Evolutionary conservation across 2,329 filamentous ascomycete species (phyloP), one percentile per base, ranked within the genome.

Genomic region (Coniochaeta sp.): DNA sequence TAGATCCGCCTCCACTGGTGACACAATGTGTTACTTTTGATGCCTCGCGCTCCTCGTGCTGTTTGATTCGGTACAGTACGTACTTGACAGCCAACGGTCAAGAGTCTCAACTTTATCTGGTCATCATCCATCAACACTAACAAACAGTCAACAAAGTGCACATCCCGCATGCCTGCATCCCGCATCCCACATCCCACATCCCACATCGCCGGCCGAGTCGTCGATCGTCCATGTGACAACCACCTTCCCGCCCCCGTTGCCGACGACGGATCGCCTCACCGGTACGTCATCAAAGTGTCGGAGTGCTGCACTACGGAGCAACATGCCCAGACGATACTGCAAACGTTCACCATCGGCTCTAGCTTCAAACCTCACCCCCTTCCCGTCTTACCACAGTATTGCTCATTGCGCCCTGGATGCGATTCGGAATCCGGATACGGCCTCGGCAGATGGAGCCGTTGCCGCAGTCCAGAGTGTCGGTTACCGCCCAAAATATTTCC

Each of bases 311-410:
- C n/a, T 24, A 14, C 20, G 38, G 38, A 42, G 38, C 20, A 24
- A 26, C 20, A 42, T 42, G 38, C 3, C 38, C 38, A 22, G 20
- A 13, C 38, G 38, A 18, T 42, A 42, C 38, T 42, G 38, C 22
- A 42, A 2, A 14, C 9, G 20, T 13, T 26, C 38, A 42, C 26
- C 38, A 42, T 42, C 10, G 38, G 38, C 38, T 42, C 38, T n/a
- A n/a, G n/a, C n/a, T n/a, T 22, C 38, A 26, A 26, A 42, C n/a
- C 38, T 42, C 38, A 26, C 52, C 52, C 52, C 48, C 50, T 51
- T 50, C 51, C 48, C 46, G 35, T 48, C 48, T 26, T 48, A 51
- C 30, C 51, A n/a, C n/a, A n/a, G n/a, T n/a, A n/a, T n/a, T n/a
- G n/a, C n/a, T n/a, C n/a, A n/a, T n/a, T 46, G 46, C 46, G 51